Base-by-base conservation (phyloP, 768 basidiomycete species). In the Lactarius deliciosus region DNA sequence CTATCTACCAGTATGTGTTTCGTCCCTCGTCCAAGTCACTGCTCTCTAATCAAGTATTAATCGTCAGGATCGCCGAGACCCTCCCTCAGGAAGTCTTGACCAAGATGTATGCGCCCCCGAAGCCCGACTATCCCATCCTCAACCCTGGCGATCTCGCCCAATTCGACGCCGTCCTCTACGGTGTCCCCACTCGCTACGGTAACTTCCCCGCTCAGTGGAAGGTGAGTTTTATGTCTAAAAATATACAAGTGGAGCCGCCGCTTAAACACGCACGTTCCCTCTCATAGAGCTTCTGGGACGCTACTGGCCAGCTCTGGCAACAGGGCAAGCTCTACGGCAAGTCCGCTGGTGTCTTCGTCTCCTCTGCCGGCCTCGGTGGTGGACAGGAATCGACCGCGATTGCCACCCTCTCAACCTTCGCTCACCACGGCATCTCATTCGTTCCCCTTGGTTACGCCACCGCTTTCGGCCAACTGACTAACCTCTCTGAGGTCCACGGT, bases 191-290 rank as follows among this genome's bases (percentile, higher is more conserved):
- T 32, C 88, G 93, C 72, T 96, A 84, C 77, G 93, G 93, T 50
- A 86, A 83, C 72, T 87, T 91, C 76, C 85, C 92, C 30, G 89
- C 80, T 2, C 93, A 95, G 71, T 89, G 86, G 86, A 90, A 89
- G 84, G 88, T 85, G 61, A 2, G 79, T n/a, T 5, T 34, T 3
- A 25, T 22, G 47, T 18, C 30, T 15, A 25, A 25, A 53, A 53
- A 25, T 3, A 45, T 9, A 5, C 5, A 3, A 5, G 13, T 53
- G 34, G 30, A 13, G 30, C 11, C 20, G 8, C 32, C 38, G 5
- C 13, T 57, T 20, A 30, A 1, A 5, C 1, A 1, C 8, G 6
- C 75, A 72, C 13, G 15, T 41, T 34, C 22, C 43, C 13, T 25
- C 22, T 57, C 54, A 28, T 57, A 90, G 87, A 75, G 81, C 0